Evolutionary conservation across 1,139 yeast species (phyloP), one percentile per base, ranked within the genome.

Genomic region (Saccharomyces hybrid): DNA sequence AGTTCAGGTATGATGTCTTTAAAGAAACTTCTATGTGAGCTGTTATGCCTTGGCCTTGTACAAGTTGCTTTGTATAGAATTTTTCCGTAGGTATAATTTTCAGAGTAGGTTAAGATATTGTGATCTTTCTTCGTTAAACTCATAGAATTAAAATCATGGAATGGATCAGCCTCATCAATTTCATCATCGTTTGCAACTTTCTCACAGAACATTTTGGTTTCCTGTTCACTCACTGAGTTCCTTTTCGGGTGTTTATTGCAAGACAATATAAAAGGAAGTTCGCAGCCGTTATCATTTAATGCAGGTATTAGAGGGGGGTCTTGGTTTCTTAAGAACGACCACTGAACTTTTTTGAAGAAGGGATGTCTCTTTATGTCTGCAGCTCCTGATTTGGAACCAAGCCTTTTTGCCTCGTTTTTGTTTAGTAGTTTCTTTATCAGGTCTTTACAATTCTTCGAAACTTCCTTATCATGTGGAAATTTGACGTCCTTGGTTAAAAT

Each of bases 261-360:
- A 7, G 69, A 66, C 41, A 69, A 60, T 52, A 66, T 67, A 31
- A 19, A 19, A 16, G 72, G 68, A 57, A 72, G 71, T 57, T 76
- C 80, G 25, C 73, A 67, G n/a, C 77, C 81, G 50, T 76, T 72
- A 58, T 84, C 83, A 14, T 91, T 84, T 54, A 90, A 78, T 0
- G 86, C 86, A 0, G 99, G 99, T 28, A 93, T 83, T 83, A 93
- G 86, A 11, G 99, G 99, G 1, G 99, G 98, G 56, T 86, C 85
- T 66, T 86, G 95, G 70, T 93, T 88, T 62, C 99, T 79, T 58
- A 93, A 75, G 58, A 93, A 75, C 0, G 99, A 98, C 99, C 99
- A 93, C 67, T 90, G 96, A 0, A 90, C 84, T 63, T 77, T 86
- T 67, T 90, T 91, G 76, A 93, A 93, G 64, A 90, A 95, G 0